Evolutionary conservation across 2,329 filamentous ascomycete genomes (phyloP).

Genomic region (Berkeleyomyces rouxiae): DNA sequence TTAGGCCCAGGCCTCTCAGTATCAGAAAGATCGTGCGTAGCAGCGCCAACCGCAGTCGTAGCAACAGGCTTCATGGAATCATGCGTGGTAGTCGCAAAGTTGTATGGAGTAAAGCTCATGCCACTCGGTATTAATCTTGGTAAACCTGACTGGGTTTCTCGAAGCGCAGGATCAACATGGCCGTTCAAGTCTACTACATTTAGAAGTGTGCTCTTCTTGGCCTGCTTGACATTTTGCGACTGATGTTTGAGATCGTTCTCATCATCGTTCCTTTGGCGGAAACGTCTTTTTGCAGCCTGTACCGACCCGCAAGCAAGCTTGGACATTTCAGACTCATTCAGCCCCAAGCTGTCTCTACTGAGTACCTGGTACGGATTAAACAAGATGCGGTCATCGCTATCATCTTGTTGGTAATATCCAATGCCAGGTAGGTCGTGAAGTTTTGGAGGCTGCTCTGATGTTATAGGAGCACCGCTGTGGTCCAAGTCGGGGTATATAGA

Average conservation of each 20-base stretch:
- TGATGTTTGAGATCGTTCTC: constrained; percentile 36
- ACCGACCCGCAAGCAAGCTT: constrained; percentile 40
- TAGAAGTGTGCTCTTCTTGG: neutral
- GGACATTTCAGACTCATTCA: constrained; percentile 31
- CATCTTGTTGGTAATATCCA: constrained; percentile 44
- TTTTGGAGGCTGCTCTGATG: constrained; percentile 19
- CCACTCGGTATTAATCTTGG: neutral
- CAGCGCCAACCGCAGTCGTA: no score
- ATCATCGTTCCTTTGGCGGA: constrained; percentile 32
- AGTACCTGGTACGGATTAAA: constrained; percentile 43
- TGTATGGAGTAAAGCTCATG: no score
- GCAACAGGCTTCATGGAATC: no score
- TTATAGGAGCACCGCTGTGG: constrained; percentile 23
- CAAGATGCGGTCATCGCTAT: constrained; percentile 39
- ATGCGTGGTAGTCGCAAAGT: no score
- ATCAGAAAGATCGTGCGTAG: no score
- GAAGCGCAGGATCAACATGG: neutral
- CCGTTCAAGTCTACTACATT: neutral
- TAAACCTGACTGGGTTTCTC: neutral
- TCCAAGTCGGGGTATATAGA: constrained; percentile 34
- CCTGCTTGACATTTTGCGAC: neutral
- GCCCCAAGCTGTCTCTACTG: constrained; percentile 26
- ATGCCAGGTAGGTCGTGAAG: constrained; percentile 32
- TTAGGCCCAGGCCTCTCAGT: no score
- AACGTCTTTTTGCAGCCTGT: constrained; percentile 35